These are phyloP conservation scores for Neurospora intermedia DNA, from an alignment of 495 filamentous ascomycete species.

Conservation along the genomic window DNA sequence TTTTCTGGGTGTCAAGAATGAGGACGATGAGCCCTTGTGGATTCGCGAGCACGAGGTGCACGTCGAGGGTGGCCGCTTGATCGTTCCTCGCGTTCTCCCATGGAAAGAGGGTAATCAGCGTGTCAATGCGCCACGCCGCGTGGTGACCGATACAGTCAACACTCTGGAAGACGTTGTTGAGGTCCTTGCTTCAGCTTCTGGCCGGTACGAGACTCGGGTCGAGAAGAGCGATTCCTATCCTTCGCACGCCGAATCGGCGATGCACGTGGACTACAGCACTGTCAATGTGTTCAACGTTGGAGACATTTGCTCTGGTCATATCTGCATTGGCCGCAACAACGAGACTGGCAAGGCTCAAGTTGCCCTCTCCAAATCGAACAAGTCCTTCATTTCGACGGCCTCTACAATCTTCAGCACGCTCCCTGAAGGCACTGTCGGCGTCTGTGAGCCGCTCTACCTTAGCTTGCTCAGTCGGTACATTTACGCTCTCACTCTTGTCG, in stretches of 20 bases:
- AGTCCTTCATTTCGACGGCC: constrained; percentile 17
- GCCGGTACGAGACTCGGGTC: constrained; percentile 11
- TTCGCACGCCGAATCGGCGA: background rate
- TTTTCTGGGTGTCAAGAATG: background rate
- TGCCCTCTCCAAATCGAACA: constrained; percentile 20
- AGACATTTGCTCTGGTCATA: constrained; percentile 1
- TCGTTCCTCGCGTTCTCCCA: constrained; percentile 30
- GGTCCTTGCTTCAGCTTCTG: constrained; percentile 8
- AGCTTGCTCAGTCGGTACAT: constrained; percentile 18
- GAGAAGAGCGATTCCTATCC: background rate
- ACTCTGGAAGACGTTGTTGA: constrained; percentile 20
- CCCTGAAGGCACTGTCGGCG: background rate
- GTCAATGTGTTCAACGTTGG: constrained; percentile 15
- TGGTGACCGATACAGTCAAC: constrained; percentile 20
- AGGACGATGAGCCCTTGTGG: constrained; percentile 14
- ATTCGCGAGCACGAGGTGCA: constrained; percentile 29
- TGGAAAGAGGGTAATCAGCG: constrained; percentile 27
- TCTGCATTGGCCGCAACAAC: constrained; percentile 23
- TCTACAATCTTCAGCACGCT: background rate
- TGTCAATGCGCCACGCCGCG: constrained; percentile 27
- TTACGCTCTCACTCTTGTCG: constrained; percentile 8
- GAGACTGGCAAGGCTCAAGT: constrained; percentile 13
- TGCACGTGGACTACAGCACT: constrained; percentile 32
- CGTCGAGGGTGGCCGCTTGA: constrained; percentile 15
- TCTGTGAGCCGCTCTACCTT: constrained; percentile 5